Conservation (phyloP, 23 red algal species). For the Gracilariopsis chorda region DNA sequence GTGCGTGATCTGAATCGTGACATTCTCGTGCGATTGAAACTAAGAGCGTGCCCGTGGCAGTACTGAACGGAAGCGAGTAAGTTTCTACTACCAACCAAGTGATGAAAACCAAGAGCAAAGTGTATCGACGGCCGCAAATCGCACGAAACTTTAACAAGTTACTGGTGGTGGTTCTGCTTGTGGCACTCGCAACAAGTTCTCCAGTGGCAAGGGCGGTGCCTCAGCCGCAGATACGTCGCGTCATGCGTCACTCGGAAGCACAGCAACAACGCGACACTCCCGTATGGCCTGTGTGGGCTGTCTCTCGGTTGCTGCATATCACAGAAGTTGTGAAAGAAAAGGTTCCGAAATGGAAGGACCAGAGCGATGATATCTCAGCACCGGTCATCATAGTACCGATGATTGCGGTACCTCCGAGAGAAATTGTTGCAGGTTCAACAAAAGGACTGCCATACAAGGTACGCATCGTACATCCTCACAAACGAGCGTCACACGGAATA, state of each 20-base stretch:
- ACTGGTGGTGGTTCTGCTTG: neutral
- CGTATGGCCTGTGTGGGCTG: too few species aligned
- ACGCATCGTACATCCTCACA: constrained; percentile 2
- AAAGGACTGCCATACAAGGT: constrained; percentile 68
- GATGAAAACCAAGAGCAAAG: too few species aligned
- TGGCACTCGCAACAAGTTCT: neutral
- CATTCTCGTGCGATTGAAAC: too few species aligned
- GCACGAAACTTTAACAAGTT: neutral
- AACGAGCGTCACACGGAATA: neutral
- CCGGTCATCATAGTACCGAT: constrained; percentile 56
- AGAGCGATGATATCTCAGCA: neutral
- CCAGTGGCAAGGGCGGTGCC: neutral
- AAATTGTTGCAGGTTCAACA: constrained; percentile 43
- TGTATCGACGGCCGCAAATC: too few species aligned
- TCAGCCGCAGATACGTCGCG: neutral
- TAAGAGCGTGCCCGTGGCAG: too few species aligned
- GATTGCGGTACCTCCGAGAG: constrained; percentile 54
- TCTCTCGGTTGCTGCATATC: neutral
- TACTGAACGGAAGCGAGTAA: too few species aligned
- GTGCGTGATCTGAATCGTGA: too few species aligned
- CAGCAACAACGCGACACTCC: too few species aligned
- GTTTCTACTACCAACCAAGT: too few species aligned
- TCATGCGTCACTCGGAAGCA: too few species aligned
- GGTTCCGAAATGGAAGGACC: neutral
- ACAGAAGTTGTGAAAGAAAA: neutral